Evolutionary conservation across 257 asterid genomes (phyloP), one percentile per base, ranked within the genome.

Genomic region (Osmanthus fragrans): DNA sequence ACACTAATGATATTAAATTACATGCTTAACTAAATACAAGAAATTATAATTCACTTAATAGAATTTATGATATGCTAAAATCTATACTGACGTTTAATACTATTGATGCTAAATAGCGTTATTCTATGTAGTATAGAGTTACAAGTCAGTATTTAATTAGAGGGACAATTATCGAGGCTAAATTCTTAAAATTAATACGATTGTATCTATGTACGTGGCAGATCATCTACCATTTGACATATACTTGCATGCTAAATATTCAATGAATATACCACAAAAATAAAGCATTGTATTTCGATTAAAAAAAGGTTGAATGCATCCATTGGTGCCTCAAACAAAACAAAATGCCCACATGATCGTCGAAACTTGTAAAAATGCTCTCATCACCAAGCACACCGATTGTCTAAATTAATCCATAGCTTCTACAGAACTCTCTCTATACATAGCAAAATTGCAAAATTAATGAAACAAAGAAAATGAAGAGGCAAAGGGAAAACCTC

Each of bases 401-500:
- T 77, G 60, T 76, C 85, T 39, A 82, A 67, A 72, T 18, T 18
- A 40, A 63, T 68, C 78, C 78, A 75, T 67, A 70, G 63, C 73
- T 69, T 27, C 23, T 2, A 5, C n/a, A 5, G 4, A n/a, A 16
- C 32, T 23, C 32, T 60, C 32, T 23, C 67, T 60, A 60, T 60
- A 23, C 25, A 60, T 60, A 60, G 7, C 67, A 7, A n/a, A 60
- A n/a, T 8, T 60, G 29, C 33, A 60, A 3, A 7, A 10, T 2
- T 8, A 60, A 19, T 33, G 9, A 30, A 67, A 65, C 32, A 69
- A 32, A 54, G 5, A 8, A 40, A 39, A 74, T 76, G 84, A 86
- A 83, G 77, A 80, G 87, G 75, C 80, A 79, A 80, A 80, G 84
- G 73, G 80, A 74, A 2, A 60, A 76, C 72, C 81, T 15, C 27